Percentiles rank a stretch among this genome's conserved stretches.
phyloP scores from a whole-genome alignment of 2,329 filamentous ascomycete species.

The Aspergillus ochraceoroseus region DNA sequence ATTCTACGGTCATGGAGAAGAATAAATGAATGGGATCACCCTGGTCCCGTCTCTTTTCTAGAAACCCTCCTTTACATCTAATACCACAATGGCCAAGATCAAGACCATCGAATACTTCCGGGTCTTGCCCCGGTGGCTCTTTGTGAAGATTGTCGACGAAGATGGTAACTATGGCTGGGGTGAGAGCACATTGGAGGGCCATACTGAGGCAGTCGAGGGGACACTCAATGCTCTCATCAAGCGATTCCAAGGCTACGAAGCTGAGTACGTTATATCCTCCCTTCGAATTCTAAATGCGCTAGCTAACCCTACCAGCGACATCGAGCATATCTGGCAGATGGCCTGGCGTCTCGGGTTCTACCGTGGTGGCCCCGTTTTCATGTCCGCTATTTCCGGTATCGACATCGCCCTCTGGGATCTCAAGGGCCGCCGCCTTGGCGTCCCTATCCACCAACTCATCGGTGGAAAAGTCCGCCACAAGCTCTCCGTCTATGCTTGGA shows the following conservation, averaged over 20 bases:
- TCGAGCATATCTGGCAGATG: conserved; percentile 75
- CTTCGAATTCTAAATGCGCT: not conserved
- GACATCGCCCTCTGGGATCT: conserved; percentile 79
- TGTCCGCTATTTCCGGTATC: conserved; percentile 71
- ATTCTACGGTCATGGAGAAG: not conserved
- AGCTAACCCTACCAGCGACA: conserved; percentile 51
- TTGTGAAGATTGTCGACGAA: conserved; percentile 69
- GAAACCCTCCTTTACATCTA: too few species aligned
- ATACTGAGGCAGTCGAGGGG: conserved; percentile 68
- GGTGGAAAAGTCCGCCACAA: conserved; percentile 68
- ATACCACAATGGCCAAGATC: conserved; percentile 59
- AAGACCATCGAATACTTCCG: conserved; percentile 67
- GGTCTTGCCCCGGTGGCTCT: conserved; percentile 69
- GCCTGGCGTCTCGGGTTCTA: conserved; percentile 70
- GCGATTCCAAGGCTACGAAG: conserved; percentile 62
- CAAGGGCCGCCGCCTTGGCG: conserved; percentile 59
- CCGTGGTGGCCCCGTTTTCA: conserved; percentile 71
- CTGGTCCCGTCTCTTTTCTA: not conserved
- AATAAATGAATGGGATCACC: not conserved
- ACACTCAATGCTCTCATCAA: conserved; percentile 62
- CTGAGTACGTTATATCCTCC: conserved; percentile 52
- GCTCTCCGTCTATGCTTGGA: conserved; percentile 71
- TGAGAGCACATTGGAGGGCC: conserved; percentile 68
- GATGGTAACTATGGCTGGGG: conserved; percentile 65
- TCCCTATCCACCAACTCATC: conserved; percentile 68